Base-by-base conservation (phyloP, 2,329 filamentous ascomycete genomes). In the Venturia effusa region DNA sequence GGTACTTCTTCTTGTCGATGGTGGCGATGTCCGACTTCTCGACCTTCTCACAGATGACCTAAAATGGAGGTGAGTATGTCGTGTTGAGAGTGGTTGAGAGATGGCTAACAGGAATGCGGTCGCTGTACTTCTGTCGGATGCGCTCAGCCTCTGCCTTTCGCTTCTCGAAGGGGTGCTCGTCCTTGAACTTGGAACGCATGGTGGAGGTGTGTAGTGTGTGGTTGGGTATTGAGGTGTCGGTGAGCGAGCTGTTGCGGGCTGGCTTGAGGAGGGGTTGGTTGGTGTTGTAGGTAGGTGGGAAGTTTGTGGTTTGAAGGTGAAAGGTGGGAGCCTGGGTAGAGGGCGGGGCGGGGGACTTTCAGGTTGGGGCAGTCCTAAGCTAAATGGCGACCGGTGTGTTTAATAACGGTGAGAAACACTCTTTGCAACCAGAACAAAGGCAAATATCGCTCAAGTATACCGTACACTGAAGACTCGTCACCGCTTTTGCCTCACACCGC, bases 1-100 rank as follows among this genome's bases (percentile, higher is more conserved):
- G 85, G 75, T 99, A 99, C 83, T 99, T 99, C 87, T 99, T 99
- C 88, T 99, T 99, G 81, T 99, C 94, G 84, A 99, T 99, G 70
- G 94, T 97, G 66, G 94, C 94, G 72, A 99, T 99, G 76, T 99
- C 94, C 67, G 90, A 95, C 82, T 97, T 97, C 81, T 99, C 94
- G 71, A 97, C 93, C 83, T 97, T 97, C 80, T 97, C 94, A 83
- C 94, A 99, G 77, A 99, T 99, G 68, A 99, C 93, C 92, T 57
- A 37, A 59, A 34, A 61, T 65, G 39, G 68, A 22, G 7, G 61
- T 64, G 55, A 24, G 60, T 13, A 59, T 45, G 48, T 24, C 22
- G 59, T 54, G 59, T 59, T 37, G 32, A 30, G 37, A 59, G 43
- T 60, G 32, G 37, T 60, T 64, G 19, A 60, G 61, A 62, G 45